Evolutionary conservation across 768 basidiomycete species (phyloP), one percentile per base, ranked within the genome.

Genomic region (Leucocoprinus leucothites): DNA sequence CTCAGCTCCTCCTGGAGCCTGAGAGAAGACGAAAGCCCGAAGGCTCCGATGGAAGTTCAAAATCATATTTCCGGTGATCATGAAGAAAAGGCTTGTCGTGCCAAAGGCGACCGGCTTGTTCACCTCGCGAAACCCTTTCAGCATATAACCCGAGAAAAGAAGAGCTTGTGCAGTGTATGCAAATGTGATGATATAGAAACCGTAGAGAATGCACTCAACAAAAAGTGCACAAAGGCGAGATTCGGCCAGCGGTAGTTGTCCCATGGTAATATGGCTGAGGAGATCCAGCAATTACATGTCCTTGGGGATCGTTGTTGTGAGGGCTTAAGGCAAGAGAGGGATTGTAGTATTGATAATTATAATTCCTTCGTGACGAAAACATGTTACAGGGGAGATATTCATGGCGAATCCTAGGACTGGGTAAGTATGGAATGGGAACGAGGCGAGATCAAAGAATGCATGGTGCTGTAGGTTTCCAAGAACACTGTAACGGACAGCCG

Each of bases 221-320:
- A 54, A 46, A 45, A 54, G 44, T 16, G 53, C 53, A 26, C 53
- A 54, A 16, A 54, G 53, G 11, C 45, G 53, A 18, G 53, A 54
- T 18, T 46, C 43, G 3, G 36, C 25, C 18, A 54, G 35, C 35
- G 53, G 25, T 16, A 54, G 19, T 40, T 35, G 21, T 24, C 45
- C 53, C 53, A 54, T 47, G 26, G 45, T 35, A n/a, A 21, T 5
- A 14, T 16, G 24, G 31, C 31, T 31, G 31, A 31, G 31, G 11
- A 31, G 11, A 31, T 5, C 31, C 11, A 31, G 31, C 11, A 31
- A 31, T 31, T 11, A 31, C 31, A 31, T 31, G 11, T 31, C 31
- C 31, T 31, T 31, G 31, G 31, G 31, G 31, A 31, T 31, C 11
- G n/a, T n/a, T n/a, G n/a, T n/a, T n/a, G n/a, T n/a, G n/a, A n/a